These are phyloP conservation scores for Fusarium illudens DNA, from an alignment of 2,329 filamentous ascomycete species.

Conservation along the genomic window DNA sequence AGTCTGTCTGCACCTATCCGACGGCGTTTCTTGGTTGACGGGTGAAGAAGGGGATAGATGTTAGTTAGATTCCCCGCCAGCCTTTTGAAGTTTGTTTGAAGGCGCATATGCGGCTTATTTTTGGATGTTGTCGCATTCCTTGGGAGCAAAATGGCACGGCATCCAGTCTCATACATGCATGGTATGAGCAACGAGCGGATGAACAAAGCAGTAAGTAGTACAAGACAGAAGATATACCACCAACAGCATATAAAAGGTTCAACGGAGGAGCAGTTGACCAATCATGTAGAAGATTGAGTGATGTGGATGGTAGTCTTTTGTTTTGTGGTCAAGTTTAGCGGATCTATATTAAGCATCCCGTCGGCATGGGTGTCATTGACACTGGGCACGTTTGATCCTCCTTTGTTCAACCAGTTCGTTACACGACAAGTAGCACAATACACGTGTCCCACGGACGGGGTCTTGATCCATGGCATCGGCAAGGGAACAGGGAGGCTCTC, in stretches of 20 bases:
- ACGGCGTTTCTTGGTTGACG: slow-evolving; percentile 24
- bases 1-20: not conserved
- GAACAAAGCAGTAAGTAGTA: not conserved
- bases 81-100: slow-evolving; percentile 5
- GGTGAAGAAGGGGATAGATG: not conserved
- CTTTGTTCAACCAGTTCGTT: slow-evolving; percentile 1
- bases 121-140: slow-evolving; percentile 31
- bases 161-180: slow-evolving; percentile 19
- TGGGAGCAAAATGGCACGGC: slow-evolving; percentile 20
- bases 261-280: not conserved
- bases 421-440: slow-evolving; percentile 10
- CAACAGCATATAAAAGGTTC: not conserved
- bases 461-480: not conserved
- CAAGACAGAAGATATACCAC: not conserved
- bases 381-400: slow-evolving; percentile 6
- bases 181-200: slow-evolving; percentile 7
- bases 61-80: not conserved
- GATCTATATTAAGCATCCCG: slow-evolving; percentile 30
- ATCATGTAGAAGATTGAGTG: not conserved
- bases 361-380: slow-evolving; percentile 5
- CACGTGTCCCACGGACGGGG: slow-evolving; percentile 15
- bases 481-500: not conserved
- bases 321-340: not conserved
- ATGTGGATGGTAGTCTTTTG: not conserved
- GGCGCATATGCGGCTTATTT: slow-evolving; percentile 19